These are phyloP conservation scores for Chytriomyces confervae DNA, from an alignment of 192 early-diverging fungal species.

Conservation along the genomic window DNA sequence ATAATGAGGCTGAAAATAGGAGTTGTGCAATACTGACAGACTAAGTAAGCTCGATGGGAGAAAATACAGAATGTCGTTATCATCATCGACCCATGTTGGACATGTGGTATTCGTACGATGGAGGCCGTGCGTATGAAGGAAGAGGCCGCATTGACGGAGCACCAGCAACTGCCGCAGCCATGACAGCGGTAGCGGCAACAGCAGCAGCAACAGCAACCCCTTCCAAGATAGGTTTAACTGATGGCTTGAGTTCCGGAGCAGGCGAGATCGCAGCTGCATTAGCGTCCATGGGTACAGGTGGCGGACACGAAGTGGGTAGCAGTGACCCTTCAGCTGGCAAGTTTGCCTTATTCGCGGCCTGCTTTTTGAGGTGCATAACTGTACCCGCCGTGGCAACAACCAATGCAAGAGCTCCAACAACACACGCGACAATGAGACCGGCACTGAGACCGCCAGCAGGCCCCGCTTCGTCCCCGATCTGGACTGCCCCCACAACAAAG, in stretches of 20 bases:
- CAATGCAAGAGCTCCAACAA: conserved; percentile 31
- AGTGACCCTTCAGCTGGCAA: conserved; percentile 2
- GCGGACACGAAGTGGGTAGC: conserved; percentile 15
- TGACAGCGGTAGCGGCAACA: not conserved
- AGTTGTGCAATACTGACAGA: no score
- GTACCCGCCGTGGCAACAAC: conserved; percentile 26
- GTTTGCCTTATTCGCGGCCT: not conserved
- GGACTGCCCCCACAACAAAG: conserved; percentile 4
- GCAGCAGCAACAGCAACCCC: not conserved
- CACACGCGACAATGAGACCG: conserved; percentile 32
- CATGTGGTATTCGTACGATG: conserved; percentile 37
- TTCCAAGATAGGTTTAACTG: not conserved
- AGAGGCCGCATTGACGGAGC: not conserved
- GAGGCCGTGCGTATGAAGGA: conserved; percentile 32
- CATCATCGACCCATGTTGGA: conserved; percentile 18
- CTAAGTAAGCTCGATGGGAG: no score
- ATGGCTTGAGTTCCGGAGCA: not conserved
- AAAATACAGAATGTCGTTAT: no score
- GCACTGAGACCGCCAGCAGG: conserved; percentile 5
- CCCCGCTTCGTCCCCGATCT: not conserved
- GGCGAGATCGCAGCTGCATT: not conserved
- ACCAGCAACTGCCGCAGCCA: conserved; percentile 9
- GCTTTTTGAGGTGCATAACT: conserved; percentile 22
- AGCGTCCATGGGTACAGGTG: not conserved
- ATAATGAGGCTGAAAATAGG: no score